A percentile compares a stretch with the other conserved stretches of the same genome.
Evolutionary conservation across 768 basidiomycete genomes (phyloP).

Genomic region (Tylopilus subfusipes): DNA sequence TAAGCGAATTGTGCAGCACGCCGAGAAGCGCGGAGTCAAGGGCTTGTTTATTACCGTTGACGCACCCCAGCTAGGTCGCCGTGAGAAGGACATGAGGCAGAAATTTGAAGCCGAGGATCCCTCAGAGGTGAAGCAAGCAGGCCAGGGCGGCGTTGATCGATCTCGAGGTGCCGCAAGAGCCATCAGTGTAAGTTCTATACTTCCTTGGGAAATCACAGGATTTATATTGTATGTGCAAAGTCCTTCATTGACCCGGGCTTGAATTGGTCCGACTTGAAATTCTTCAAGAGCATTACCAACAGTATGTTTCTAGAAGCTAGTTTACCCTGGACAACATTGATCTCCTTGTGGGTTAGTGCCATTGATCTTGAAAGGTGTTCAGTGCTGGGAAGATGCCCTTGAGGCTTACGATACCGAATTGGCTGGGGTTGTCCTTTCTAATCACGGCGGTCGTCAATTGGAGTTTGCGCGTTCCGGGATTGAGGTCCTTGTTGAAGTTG

Average conservation of each 20-base stretch:
- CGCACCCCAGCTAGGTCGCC: slow-evolving; percentile 90
- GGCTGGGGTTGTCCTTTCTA: slow-evolving; percentile 79
- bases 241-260: slow-evolving; percentile 94
- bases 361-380: slow-evolving; percentile 85
- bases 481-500: slow-evolving; percentile 87
- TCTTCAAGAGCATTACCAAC: slow-evolving; percentile 76
- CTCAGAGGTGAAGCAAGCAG: slow-evolving; percentile 42
- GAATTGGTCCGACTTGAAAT: slow-evolving; percentile 63
- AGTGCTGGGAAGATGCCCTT: slow-evolving; percentile 87
- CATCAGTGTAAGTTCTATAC: slow-evolving; percentile 63
- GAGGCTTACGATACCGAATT: slow-evolving; percentile 75
- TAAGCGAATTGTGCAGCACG: slow-evolving; percentile 82
- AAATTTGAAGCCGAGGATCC: slow-evolving; percentile 79
- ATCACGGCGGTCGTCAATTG: slow-evolving; percentile 78
- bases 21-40: slow-evolving; percentile 86
- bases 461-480: slow-evolving; percentile 85
- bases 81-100: slow-evolving; percentile 97
- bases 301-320: slow-evolving; percentile 35
- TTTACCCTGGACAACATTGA: slow-evolving; percentile 1
- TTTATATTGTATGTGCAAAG: slow-evolving; percentile 32
- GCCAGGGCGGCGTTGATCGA: slow-evolving; percentile 58
- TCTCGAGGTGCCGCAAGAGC: slow-evolving; percentile 92
- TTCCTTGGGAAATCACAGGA: not conserved
- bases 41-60: slow-evolving; percentile 97
- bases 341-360: slow-evolving; percentile 57